phyloP scores from a whole-genome alignment of 768 basidiomycete species.

The Lyophyllum decastes region DNA sequence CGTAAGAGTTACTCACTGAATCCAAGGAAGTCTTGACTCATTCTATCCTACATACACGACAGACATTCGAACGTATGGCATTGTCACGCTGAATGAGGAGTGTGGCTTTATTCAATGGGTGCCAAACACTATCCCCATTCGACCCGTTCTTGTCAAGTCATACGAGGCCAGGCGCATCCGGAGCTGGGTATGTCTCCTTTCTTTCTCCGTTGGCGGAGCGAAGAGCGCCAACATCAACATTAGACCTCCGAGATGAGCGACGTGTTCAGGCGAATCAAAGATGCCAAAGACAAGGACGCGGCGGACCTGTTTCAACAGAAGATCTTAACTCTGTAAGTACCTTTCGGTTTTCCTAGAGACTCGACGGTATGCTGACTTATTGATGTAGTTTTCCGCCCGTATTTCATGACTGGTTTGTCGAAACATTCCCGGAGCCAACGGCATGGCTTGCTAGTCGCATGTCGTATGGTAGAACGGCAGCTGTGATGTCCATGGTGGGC shows the following conservation, averaged over 20 bases:
- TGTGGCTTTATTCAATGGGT: constrained; percentile 99
- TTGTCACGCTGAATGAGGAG: constrained; percentile 96
- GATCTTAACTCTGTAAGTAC: constrained; percentile 58
- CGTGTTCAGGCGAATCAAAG: constrained; percentile 52
- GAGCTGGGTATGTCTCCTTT: constrained; percentile 37
- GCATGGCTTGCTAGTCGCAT: constrained; percentile 92
- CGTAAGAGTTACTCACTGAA: constrained; percentile 50
- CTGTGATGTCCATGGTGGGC: constrained; percentile 99
- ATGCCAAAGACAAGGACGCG: constrained; percentile 46
- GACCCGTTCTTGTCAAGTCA: constrained; percentile 66
- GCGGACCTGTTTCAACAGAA: constrained; percentile 51
- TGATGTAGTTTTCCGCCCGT: constrained; percentile 70
- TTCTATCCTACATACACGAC: not conserved
- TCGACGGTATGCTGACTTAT: not conserved
- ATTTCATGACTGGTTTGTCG: constrained; percentile 97
- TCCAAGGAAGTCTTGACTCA: not conserved
- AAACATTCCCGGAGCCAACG: constrained; percentile 95
- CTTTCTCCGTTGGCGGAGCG: not conserved
- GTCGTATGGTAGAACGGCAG: constrained; percentile 84
- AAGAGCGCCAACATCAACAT: not conserved
- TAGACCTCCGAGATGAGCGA: constrained; percentile 50
- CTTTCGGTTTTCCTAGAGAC: not conserved
- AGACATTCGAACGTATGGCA: constrained; percentile 98
- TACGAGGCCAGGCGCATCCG: constrained; percentile 55
- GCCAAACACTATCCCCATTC: constrained; percentile 83